phyloP scores from a whole-genome alignment of 768 basidiomycete species.

The Coprinopsis marcescibilis region DNA sequence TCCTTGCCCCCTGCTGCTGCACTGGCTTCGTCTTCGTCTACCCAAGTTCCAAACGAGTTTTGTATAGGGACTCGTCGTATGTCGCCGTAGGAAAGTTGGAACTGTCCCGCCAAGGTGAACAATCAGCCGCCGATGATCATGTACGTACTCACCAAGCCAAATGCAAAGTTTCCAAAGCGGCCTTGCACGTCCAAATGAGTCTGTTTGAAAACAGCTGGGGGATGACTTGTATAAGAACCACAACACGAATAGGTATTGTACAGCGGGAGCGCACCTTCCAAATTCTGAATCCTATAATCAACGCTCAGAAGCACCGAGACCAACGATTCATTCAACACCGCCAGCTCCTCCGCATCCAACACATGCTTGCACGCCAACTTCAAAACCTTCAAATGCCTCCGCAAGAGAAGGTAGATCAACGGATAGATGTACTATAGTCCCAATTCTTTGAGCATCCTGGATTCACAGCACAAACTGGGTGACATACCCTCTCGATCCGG shows the following conservation, averaged over 20 bases:
- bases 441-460: neutral
- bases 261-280: conserved; percentile 23
- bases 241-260: neutral
- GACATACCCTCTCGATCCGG: conserved; percentile 29
- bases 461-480: neutral
- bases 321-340: conserved; percentile 24
- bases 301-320: conserved; percentile 24
- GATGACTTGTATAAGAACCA: neutral
- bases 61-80: conserved; percentile 24
- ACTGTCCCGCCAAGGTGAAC: conserved; percentile 15
- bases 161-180: conserved; percentile 31
- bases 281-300: conserved; percentile 26
- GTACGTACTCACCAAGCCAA: conserved; percentile 26
- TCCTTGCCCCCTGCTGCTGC: conserved; percentile 8
- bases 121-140: too few species aligned
- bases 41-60: conserved; percentile 26
- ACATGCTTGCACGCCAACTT: conserved; percentile 30
- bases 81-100: conserved; percentile 29
- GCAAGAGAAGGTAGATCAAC: conserved; percentile 28
- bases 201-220: conserved; percentile 30
- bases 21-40: conserved; percentile 16
- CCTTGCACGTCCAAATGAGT: conserved; percentile 27
- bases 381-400: conserved; percentile 28
- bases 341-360: conserved; percentile 27
- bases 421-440: conserved; percentile 29